Conservation (phyloP, 176 grass and related monocot genomes). For the Lolium multiflorum region DNA sequence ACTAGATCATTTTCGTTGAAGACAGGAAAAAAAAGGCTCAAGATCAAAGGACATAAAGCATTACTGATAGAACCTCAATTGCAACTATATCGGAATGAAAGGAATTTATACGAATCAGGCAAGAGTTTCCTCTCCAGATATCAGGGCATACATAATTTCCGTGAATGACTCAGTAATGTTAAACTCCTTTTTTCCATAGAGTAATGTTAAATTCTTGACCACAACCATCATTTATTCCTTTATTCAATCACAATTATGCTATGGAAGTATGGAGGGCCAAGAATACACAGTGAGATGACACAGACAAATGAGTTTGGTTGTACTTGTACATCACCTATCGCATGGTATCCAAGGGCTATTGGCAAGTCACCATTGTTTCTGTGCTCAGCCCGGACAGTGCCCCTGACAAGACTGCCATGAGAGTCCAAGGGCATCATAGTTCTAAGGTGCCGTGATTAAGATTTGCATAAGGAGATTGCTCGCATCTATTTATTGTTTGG, state of each 20-base stretch:
- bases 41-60: not conserved
- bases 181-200: no score
- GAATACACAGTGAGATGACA: not conserved
- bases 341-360: not conserved
- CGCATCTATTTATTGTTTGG: conserved; percentile 29
- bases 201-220: not conserved
- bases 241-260: not conserved
- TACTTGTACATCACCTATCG: not conserved
- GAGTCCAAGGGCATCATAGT: not conserved
- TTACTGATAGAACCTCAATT: not conserved
- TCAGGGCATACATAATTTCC: not conserved
- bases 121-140: no score
- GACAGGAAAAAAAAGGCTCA: not conserved
- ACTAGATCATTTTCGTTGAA: not conserved
- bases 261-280: not conserved
- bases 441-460: conserved; percentile 31
- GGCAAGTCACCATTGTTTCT: not conserved
- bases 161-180: no score
- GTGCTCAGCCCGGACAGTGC: not conserved
- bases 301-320: not conserved
- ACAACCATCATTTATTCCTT: not conserved
- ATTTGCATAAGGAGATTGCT: conserved; percentile 1
- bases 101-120: no score
- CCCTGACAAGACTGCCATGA: not conserved
- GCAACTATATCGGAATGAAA: no score